phyloP scores from a whole-genome alignment of 1,139 yeast genomes.

The Wickerhamomyces sp. region DNA sequence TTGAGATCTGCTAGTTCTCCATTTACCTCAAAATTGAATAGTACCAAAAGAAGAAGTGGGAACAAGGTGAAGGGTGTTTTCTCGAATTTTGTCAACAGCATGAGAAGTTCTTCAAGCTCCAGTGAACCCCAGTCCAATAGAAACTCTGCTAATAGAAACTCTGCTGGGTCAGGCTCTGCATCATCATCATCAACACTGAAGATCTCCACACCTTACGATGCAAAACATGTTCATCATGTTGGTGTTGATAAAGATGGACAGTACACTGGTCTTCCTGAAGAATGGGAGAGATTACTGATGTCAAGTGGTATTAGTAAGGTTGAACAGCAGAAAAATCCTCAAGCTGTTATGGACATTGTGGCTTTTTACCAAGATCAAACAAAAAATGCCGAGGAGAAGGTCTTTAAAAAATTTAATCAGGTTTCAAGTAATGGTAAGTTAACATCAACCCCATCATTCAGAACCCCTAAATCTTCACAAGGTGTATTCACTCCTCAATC shows the following conservation, averaged over 20 bases:
- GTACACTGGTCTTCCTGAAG: slow-evolving; percentile 85
- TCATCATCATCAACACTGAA: slow-evolving; percentile 38
- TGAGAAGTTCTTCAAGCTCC: slow-evolving; percentile 29
- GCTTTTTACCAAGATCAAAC: slow-evolving; percentile 74
- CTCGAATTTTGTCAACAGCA: slow-evolving; percentile 42
- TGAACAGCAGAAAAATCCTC: slow-evolving; percentile 89
- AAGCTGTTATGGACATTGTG: slow-evolving; percentile 90
- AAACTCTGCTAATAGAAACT: slow-evolving; percentile 11
- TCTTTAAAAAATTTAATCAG: slow-evolving; percentile 68
- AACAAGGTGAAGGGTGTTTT: slow-evolving; percentile 47
- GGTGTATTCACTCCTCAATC: slow-evolving; percentile 26
- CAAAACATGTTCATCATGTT: slow-evolving; percentile 89
- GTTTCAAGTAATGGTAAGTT: slow-evolving; percentile 17
- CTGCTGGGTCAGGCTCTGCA: slow-evolving; percentile 4
- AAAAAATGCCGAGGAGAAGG: slow-evolving; percentile 60
- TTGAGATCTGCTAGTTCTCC: slow-evolving; percentile 21
- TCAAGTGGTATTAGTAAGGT: slow-evolving; percentile 82
- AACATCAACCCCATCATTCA: slow-evolving; percentile 26
- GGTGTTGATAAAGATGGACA: slow-evolving; percentile 82
- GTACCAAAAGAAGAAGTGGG: slow-evolving; percentile 27
- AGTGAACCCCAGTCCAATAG: slow-evolving; percentile 17
- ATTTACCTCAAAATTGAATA: slow-evolving; percentile 10
- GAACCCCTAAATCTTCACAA: slow-evolving; percentile 26
- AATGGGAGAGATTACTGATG: slow-evolving; percentile 80
- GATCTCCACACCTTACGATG: slow-evolving; percentile 86